phyloP scores from a whole-genome alignment of 495 filamentous ascomycete species.

The Podospora tetraspora region DNA sequence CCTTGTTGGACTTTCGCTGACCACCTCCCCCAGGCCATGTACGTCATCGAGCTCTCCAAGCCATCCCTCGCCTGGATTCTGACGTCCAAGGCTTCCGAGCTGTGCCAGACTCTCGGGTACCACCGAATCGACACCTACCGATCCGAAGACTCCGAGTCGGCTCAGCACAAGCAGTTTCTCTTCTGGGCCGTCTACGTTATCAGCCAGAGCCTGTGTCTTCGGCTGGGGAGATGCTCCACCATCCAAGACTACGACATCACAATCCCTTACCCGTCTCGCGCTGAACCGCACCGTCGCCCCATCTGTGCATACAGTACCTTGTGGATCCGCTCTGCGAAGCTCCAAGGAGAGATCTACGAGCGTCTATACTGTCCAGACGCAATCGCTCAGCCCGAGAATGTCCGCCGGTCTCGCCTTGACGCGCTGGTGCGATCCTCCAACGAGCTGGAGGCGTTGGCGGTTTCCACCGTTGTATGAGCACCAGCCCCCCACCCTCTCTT shows the following conservation, averaged over 20 bases:
- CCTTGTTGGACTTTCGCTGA: not conserved
- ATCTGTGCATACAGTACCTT: conserved; percentile 7
- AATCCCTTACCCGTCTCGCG: conserved; percentile 3
- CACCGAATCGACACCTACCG: conserved; percentile 52
- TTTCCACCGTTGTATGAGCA: not conserved
- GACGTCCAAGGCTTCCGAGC: conserved; percentile 48
- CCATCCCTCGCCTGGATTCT: conserved; percentile 59
- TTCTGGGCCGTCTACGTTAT: conserved; percentile 60
- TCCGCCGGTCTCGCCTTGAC: not conserved
- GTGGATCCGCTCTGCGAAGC: conserved; percentile 13
- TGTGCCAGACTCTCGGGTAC: conserved; percentile 59
- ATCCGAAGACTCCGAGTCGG: conserved; percentile 28
- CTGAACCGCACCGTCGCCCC: not conserved
- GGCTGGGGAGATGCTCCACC: conserved; percentile 54
- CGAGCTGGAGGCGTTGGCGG: not conserved
- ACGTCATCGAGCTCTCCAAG: conserved; percentile 56
- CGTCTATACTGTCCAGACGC: conserved; percentile 18
- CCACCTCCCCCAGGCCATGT: conserved; percentile 28
- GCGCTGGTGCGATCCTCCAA: conserved; percentile 1
- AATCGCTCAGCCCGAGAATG: conserved; percentile 4
- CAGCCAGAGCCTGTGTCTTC: conserved; percentile 53
- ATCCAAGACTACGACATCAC: conserved; percentile 61
- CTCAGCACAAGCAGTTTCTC: conserved; percentile 33
- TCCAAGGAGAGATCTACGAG: conserved; percentile 23
- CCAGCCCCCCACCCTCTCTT: not conserved